A percentile compares a stretch with the other conserved stretches of the same genome.
These are phyloP conservation scores for Cornus florida DNA, from an alignment of 148 eudicot species.

Conservation along the genomic window DNA sequence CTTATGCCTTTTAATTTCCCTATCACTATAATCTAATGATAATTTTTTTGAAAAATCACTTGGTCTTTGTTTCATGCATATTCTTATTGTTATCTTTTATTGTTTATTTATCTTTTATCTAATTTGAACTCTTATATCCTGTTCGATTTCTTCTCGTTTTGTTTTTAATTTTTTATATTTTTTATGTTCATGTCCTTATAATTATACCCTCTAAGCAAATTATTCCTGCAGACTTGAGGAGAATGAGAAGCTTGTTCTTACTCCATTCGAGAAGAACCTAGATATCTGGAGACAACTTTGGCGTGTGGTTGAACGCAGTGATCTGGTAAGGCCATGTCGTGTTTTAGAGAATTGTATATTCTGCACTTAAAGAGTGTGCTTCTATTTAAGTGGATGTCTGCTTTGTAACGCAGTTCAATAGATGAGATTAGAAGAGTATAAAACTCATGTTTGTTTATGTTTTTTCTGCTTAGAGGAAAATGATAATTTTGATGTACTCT, in stretches of 20 bases:
- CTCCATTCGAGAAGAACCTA: slow-evolving; percentile 98
- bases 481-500: neutral
- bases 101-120: neutral
- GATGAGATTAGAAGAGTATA: neutral
- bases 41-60: neutral
- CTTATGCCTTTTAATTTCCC: neutral
- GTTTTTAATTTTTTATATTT: no score
- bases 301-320: slow-evolving; percentile 99
- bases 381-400: slow-evolving; percentile 1
- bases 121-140: no score
- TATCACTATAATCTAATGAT: neutral
- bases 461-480: neutral
- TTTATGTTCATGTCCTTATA: neutral
- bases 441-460: neutral
- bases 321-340: slow-evolving; percentile 57
- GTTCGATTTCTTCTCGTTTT: no score
- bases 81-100: neutral
- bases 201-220: neutral
- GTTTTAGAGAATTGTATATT: neutral
- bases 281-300: slow-evolving; percentile 99
- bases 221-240: slow-evolving; percentile 75
- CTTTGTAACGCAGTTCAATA: neutral
- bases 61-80: neutral
- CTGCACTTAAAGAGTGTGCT: neutral
- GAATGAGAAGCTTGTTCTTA: slow-evolving; percentile 90